Conservation (phyloP, 2,329 filamentous ascomycete species). For the Truncatella angustata region DNA sequence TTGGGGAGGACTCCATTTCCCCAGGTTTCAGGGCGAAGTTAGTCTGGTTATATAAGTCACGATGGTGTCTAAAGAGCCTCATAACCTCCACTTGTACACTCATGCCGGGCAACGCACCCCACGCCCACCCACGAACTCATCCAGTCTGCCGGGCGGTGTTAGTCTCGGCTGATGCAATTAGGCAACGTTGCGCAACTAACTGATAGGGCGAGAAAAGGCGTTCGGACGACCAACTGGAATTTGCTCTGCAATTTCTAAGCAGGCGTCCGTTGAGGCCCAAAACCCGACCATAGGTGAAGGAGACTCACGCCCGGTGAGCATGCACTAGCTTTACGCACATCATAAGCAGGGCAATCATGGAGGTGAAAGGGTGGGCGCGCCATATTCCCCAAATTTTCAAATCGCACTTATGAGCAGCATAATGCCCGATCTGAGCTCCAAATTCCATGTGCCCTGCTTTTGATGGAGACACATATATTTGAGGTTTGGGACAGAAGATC, state of each 20-base stretch:
- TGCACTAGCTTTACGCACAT: too few relatives aligned
- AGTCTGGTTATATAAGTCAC: background rate
- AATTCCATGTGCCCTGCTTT: background rate
- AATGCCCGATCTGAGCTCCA: background rate
- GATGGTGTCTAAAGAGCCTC: background rate
- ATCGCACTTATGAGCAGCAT: too few relatives aligned
- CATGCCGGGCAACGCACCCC: background rate
- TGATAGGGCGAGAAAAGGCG: background rate
- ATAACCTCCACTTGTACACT: background rate
- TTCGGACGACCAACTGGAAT: background rate
- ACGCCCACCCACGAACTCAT: background rate
- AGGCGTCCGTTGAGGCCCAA: background rate
- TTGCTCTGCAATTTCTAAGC: background rate
- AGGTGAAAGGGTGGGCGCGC: background rate
- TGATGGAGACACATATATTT: background rate
- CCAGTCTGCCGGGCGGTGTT: background rate
- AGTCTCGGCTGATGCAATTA: background rate
- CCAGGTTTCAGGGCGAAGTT: background rate
- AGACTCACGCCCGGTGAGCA: too few relatives aligned
- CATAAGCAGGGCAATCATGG: background rate
- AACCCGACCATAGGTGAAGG: background rate
- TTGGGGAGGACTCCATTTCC: too few relatives aligned
- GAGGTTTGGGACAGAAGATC: background rate
- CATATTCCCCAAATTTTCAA: too few relatives aligned
- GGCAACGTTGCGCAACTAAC: background rate